Percentiles rank a stretch among this genome's conserved stretches.
These are phyloP conservation scores for Aspergillus alliaceus DNA, from an alignment of 2,329 filamentous ascomycete species.

Conservation along the genomic window DNA sequence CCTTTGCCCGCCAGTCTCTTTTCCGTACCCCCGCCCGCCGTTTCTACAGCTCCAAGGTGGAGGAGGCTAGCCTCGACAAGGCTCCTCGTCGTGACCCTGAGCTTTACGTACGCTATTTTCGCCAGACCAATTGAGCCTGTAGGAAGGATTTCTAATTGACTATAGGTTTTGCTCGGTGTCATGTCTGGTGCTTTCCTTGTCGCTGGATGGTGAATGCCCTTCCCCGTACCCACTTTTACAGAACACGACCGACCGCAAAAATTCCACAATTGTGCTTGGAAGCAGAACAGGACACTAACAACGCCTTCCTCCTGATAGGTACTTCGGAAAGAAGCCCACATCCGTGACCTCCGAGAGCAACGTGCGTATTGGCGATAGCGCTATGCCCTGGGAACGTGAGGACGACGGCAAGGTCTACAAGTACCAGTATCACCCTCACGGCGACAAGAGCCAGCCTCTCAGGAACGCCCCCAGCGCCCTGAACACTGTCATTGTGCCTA, in stretches of 20 bases:
- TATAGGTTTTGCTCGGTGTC: constrained; percentile 82
- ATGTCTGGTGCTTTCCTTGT: constrained; percentile 87
- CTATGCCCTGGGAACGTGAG: constrained; percentile 88
- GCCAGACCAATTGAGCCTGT: constrained; percentile 8
- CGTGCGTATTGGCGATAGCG: constrained; percentile 71
- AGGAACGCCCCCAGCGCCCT: constrained; percentile 92
- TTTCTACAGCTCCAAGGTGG: constrained; percentile 43
- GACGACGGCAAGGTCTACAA: constrained; percentile 65
- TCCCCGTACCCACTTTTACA: constrained; percentile 3
- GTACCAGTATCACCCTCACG: constrained; percentile 82
- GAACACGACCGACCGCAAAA: constrained; percentile 8
- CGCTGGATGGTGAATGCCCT: constrained; percentile 66
- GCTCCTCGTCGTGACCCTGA: constrained; percentile 71
- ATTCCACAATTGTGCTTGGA: constrained; percentile 3
- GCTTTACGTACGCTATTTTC: constrained; percentile 62
- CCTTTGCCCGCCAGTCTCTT: constrained; percentile 40
- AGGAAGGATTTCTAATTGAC: constrained; percentile 17
- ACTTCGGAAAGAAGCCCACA: constrained; percentile 79
- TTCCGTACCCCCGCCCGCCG: constrained; percentile 44
- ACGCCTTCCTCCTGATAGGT: constrained; percentile 27
- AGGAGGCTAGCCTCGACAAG: constrained; percentile 57
- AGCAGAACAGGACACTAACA: not conserved
- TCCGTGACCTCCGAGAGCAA: constrained; percentile 75
- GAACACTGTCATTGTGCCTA: constrained; percentile 91
- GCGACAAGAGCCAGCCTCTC: constrained; percentile 71